Conservation (phyloP, 441 rosid species). For the Arabidopsis lyrata region DNA sequence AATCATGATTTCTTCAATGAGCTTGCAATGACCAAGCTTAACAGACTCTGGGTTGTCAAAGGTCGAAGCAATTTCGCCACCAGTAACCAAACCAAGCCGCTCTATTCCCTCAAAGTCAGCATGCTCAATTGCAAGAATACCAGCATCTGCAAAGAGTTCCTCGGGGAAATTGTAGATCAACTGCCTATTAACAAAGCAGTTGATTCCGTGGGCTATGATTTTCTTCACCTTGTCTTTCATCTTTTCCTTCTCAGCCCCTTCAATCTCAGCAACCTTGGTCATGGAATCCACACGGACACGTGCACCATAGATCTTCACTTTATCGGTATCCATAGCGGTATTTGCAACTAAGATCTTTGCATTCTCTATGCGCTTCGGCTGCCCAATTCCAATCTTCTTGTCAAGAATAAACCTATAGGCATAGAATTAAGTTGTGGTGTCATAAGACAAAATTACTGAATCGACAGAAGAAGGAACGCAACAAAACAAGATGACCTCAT, state of each 20-base stretch:
- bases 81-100: conserved; percentile 92
- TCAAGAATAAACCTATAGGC: conserved; percentile 86
- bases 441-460: not conserved
- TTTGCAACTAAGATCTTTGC: conserved; percentile 98
- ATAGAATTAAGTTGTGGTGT: conserved; percentile 14
- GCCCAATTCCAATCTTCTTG: conserved; percentile 99
- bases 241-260: conserved; percentile 97
- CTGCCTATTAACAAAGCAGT: conserved; percentile 97
- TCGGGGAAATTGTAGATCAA: conserved; percentile 97
- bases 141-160: conserved; percentile 98
- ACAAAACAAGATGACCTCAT: not conserved
- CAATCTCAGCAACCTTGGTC: conserved; percentile 95
- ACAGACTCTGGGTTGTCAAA: conserved; percentile 99
- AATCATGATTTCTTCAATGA: conserved; percentile 98
- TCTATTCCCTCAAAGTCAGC: conserved; percentile 99
- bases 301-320: conserved; percentile 98
- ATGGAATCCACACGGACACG: conserved; percentile 99
- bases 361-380: conserved; percentile 94
- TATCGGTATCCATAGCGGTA: conserved; percentile 99
- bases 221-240: conserved; percentile 98
- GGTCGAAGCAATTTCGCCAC: conserved; percentile 98
- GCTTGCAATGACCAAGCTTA: conserved; percentile 95
- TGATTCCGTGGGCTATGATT: conserved; percentile 90
- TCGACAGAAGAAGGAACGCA: not conserved
- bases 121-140: conserved; percentile 97